Base-by-base conservation (phyloP, 179 eudicot genomes). In the Drosera spatulata region DNA sequence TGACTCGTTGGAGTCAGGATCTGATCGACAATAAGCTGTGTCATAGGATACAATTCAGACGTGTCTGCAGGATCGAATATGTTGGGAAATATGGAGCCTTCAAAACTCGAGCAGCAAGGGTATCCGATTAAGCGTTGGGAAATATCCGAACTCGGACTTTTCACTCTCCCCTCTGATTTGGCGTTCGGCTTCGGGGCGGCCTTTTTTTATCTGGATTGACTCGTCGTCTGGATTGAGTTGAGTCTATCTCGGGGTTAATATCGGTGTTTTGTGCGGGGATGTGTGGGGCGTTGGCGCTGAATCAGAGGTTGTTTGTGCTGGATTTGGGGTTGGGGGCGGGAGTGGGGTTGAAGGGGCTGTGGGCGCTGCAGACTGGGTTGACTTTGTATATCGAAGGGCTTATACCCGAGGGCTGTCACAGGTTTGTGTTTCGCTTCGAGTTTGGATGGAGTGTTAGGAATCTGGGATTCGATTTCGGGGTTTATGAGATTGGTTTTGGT, bases 321-420 rank as follows among this genome's bases (percentile, higher is more conserved):
- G 96, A 91, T 33, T 75, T 79, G 2, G 82, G 59, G 2, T 73
- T 91, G 0, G 82, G 82, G 2, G 85, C 73, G 2, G 73, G 95
- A 0, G 5, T 91, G 3, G 67, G 73, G 42, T 59, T 91, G 0
- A 95, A 88, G 59, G 96, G 96, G 0, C 59, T 91, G 0, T 91
- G 98, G 98, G 73, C 77, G 0, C 57, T 91, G 8, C 98, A 91
- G 67, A 82, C 93, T 0, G 95, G 91, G 0, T 59, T 91, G 1
- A 76, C 96, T 0, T 86, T 91, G 46, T 78, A 82, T 41, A 89
- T 84, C 0, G 98, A 91, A 37, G 89, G 86, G 4, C 86, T 91
- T 48, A 78, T 91, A 1, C 98, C 98, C 0, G 83, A 91, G 15
- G 98, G 98, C 0, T 91, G 98, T 53, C 96, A 91, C 43, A 78